These are phyloP conservation scores for Backusella morwellensis DNA, from an alignment of 192 early-diverging fungal species.

Conservation along the genomic window DNA sequence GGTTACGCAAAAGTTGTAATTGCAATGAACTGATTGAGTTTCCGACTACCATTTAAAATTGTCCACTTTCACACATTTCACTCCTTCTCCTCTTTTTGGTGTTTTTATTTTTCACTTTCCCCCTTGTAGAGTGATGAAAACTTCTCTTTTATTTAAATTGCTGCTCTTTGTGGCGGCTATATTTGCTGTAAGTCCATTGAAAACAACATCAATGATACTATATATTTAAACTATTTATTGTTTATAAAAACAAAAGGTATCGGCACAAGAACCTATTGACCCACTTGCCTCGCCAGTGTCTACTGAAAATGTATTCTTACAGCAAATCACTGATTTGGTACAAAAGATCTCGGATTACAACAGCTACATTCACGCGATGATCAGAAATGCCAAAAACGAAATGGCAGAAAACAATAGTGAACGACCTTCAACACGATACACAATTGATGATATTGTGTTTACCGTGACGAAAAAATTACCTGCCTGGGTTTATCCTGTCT, in stretches of 20 bases:
- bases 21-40: not conserved
- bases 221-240: not conserved
- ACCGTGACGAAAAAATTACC: not conserved
- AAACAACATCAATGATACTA: not conserved
- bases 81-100: not conserved
- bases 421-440: constrained; percentile 1
- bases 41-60: not conserved
- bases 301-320: not conserved
- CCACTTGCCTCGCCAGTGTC: not conserved
- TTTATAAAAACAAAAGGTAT: not conserved
- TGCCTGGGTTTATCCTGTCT: not conserved
- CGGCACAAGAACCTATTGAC: not conserved
- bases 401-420: not conserved
- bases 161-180: not conserved
- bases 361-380: not conserved
- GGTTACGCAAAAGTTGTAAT: not conserved
- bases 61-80: not conserved
- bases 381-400: not conserved
- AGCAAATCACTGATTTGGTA: not conserved
- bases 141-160: not conserved
- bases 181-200: not conserved
- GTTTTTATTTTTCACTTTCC: not conserved
- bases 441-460: not conserved
- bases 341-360: not conserved
- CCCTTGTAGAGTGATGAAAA: not conserved